phyloP scores from a whole-genome alignment of 345 rosid genomes.

The Cardamine resedifolia region DNA sequence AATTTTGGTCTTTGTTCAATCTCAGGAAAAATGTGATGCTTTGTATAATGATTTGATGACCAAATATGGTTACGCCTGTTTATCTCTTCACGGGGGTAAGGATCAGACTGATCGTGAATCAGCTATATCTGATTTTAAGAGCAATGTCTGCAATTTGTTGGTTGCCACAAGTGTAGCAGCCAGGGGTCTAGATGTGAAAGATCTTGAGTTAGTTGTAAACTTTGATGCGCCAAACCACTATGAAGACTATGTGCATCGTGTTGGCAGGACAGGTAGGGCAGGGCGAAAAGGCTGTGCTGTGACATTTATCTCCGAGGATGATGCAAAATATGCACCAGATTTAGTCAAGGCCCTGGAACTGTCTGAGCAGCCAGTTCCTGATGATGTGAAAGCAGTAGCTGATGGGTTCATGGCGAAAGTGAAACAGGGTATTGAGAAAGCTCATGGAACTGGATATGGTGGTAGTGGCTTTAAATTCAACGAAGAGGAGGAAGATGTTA shows the following conservation, averaged over 20 bases:
- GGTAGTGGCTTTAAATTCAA: conserved; percentile 98
- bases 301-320: conserved; percentile 89
- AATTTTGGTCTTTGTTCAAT: conserved; percentile 75
- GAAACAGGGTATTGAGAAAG: conserved; percentile 91
- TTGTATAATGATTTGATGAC: conserved; percentile 76
- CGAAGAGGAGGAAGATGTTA: conserved; percentile 95
- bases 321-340: conserved; percentile 95
- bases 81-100: conserved; percentile 94
- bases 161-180: conserved; percentile 94
- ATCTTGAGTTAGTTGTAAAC: conserved; percentile 88
- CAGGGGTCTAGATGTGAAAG: conserved; percentile 95
- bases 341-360: conserved; percentile 91
- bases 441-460: conserved; percentile 96
- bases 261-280: conserved; percentile 96
- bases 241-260: conserved; percentile 95
- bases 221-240: conserved; percentile 93
- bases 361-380: conserved; percentile 93
- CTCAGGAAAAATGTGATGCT: conserved; percentile 87
- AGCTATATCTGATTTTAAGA: conserved; percentile 90
- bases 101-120: conserved; percentile 95
- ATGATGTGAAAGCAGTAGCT: conserved; percentile 81
- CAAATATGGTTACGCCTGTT: conserved; percentile 81
- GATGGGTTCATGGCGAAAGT: conserved; percentile 93
- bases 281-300: conserved; percentile 93
- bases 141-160: conserved; percentile 83